A percentile compares a stretch with the other conserved stretches of the same genome.
Conservation (phyloP, 1,139 yeast genomes). For the Blastobotrys proliferans region DNA sequence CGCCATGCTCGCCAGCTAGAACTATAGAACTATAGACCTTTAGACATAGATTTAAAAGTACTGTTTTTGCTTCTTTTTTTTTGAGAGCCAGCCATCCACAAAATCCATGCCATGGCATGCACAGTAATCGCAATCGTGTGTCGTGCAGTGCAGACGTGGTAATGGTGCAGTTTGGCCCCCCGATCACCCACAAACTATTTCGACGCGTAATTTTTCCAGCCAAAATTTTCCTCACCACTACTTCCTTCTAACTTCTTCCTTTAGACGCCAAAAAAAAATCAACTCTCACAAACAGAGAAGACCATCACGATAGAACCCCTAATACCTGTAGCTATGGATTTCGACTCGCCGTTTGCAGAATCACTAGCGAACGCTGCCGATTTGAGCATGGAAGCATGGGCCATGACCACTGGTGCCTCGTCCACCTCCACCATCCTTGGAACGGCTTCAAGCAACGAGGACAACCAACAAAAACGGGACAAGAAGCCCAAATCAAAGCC, state of each 20-base stretch:
- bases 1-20: conserved; percentile 2
- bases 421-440: conserved; percentile 27
- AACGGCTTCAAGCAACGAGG: conserved; percentile 12
- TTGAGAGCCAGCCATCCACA: too few relatives aligned
- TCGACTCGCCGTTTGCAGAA: conserved; percentile 12
- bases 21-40: conserved; percentile 1
- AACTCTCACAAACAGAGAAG: too few relatives aligned
- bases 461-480: neutral
- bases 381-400: conserved; percentile 12
- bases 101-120: too few relatives aligned
- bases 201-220: too few relatives aligned
- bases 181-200: too few relatives aligned
- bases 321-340: conserved; percentile 5
- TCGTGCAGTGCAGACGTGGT: too few relatives aligned
- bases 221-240: too few relatives aligned
- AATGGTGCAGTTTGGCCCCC: too few relatives aligned
- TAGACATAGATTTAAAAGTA: neutral
- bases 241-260: too few relatives aligned
- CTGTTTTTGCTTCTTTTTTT: conserved; percentile 4
- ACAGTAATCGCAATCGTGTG: too few relatives aligned
- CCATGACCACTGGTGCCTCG: conserved; percentile 15
- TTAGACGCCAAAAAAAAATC: too few relatives aligned
- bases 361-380: conserved; percentile 1
- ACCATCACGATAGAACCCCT: too few relatives aligned
- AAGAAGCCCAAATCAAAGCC: neutral